phyloP scores from a whole-genome alignment of 2,329 filamentous ascomycete genomes.

The Dactylellina drechsleri region DNA sequence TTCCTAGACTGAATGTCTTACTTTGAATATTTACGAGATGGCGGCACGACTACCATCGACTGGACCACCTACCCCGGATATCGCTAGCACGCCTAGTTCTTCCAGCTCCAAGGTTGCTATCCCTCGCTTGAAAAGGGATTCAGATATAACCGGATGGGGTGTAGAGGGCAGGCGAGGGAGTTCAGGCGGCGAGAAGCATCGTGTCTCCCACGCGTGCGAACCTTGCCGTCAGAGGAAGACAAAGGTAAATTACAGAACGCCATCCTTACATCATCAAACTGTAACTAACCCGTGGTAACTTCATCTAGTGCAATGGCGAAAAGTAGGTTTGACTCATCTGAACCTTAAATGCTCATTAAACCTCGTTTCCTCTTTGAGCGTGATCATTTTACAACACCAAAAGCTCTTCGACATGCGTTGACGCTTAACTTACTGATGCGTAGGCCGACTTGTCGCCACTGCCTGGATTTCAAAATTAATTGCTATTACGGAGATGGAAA shows the following conservation, averaged over 20 bases:
- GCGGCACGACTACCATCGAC: conserved; percentile 50
- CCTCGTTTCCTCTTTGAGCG: conserved; percentile 11
- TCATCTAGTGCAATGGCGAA: conserved; percentile 56
- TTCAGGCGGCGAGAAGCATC: conserved; percentile 56
- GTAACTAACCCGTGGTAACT: conserved; percentile 38
- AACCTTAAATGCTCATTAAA: conserved; percentile 13
- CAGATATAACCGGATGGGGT: conserved; percentile 55
- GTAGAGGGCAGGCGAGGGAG: conserved; percentile 46
- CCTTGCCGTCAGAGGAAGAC: conserved; percentile 55
- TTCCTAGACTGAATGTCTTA: conserved; percentile 33
- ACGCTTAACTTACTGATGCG: conserved; percentile 13
- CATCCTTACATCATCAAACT: conserved; percentile 37
- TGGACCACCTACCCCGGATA: conserved; percentile 45
- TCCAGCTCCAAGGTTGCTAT: conserved; percentile 56
- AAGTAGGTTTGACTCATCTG: conserved; percentile 44
- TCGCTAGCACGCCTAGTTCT: conserved; percentile 40
- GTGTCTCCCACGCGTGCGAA: conserved; percentile 57
- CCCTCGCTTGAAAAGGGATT: conserved; percentile 56
- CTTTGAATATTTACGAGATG: conserved; percentile 29
- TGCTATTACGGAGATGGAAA: conserved; percentile 58
- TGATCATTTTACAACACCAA: conserved; percentile 41
- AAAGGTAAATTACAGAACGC: conserved; percentile 28
- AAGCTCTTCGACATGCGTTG: conserved; percentile 33
- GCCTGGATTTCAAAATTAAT: conserved; percentile 57
- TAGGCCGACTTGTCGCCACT: conserved; percentile 58